These are phyloP conservation scores for Nemania sp. DNA, from an alignment of 2,329 filamentous ascomycete species.

Conservation along the genomic window DNA sequence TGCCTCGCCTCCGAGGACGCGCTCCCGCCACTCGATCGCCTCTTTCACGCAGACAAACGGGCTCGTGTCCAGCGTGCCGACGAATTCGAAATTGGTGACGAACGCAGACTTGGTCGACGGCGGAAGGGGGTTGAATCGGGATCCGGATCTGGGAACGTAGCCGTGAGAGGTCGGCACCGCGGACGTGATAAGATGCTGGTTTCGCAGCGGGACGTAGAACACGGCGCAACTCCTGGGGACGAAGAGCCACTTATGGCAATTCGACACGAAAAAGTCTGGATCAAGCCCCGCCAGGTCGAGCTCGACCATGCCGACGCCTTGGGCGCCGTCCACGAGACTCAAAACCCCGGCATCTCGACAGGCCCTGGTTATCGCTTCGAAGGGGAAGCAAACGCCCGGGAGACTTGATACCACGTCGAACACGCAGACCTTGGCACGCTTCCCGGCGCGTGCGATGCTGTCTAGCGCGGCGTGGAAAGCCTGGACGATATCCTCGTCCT, in stretches of 20 bases:
- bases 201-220: slow-evolving; percentile 75
- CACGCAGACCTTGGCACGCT: slow-evolving; percentile 68
- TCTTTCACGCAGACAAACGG: slow-evolving; percentile 74
- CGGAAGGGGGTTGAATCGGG: slow-evolving; percentile 49
- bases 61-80: slow-evolving; percentile 74
- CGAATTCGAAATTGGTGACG: slow-evolving; percentile 73
- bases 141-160: slow-evolving; percentile 57
- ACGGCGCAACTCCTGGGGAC: slow-evolving; percentile 79
- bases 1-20: slow-evolving; percentile 74
- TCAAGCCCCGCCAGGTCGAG: slow-evolving; percentile 69
- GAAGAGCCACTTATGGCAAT: slow-evolving; percentile 91
- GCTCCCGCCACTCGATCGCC: slow-evolving; percentile 70
- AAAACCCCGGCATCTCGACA: slow-evolving; percentile 72
- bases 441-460: slow-evolving; percentile 57
- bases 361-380: slow-evolving; percentile 64
- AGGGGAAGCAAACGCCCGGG: slow-evolving; percentile 81
- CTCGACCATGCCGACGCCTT: slow-evolving; percentile 78
- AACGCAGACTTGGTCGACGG: slow-evolving; percentile 60
- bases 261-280: slow-evolving; percentile 85
- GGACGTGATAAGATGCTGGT: slow-evolving; percentile 75
- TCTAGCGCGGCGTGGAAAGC: slow-evolving; percentile 64
- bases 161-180: slow-evolving; percentile 82
- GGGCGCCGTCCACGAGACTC: slow-evolving; percentile 81
- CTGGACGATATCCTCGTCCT: slow-evolving; percentile 67
- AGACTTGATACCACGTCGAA: slow-evolving; percentile 82